These are phyloP conservation scores for Alternaria incomplexa DNA, from an alignment of 2,329 filamentous ascomycete genomes.

Conservation along the genomic window DNA sequence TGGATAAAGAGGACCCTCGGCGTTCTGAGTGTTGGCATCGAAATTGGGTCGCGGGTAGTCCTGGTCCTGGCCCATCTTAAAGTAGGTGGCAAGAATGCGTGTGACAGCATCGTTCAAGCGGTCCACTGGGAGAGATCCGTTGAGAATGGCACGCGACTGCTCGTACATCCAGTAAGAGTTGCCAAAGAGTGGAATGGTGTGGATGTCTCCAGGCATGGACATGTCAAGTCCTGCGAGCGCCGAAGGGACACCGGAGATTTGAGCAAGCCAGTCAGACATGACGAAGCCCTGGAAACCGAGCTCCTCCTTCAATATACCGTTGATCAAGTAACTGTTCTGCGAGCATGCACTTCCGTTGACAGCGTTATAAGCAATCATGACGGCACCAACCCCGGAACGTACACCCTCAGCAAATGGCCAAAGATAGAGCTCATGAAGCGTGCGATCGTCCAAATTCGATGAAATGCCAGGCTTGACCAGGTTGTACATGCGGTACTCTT, in stretches of 20 bases:
- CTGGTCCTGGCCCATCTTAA: constrained; percentile 58
- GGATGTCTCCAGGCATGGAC: constrained; percentile 74
- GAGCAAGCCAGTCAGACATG: constrained; percentile 89
- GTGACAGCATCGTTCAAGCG: constrained; percentile 88
- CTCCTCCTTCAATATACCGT: constrained; percentile 84
- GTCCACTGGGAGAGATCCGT: constrained; percentile 80
- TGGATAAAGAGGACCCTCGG: constrained; percentile 45
- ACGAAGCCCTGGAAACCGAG: constrained; percentile 73
- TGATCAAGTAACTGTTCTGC: constrained; percentile 80
- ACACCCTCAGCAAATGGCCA: constrained; percentile 87
- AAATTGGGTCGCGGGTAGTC: constrained; percentile 54
- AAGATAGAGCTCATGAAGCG: constrained; percentile 78
- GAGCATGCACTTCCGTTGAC: constrained; percentile 63
- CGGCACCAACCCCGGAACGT: constrained; percentile 74
- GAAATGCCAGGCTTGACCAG: constrained; percentile 44
- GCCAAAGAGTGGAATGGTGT: constrained; percentile 52
- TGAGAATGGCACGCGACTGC: constrained; percentile 77
- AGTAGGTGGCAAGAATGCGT: constrained; percentile 86
- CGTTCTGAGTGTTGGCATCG: constrained; percentile 43
- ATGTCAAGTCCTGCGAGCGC: constrained; percentile 85
- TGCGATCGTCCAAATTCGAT: constrained; percentile 75
- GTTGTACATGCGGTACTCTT: constrained; percentile 55
- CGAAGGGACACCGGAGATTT: constrained; percentile 78
- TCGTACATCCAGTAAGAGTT: constrained; percentile 72
- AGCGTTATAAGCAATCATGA: constrained; percentile 80